phyloP scores from a whole-genome alignment of 192 early-diverging fungal species.

The Umbelopsis sp. region DNA sequence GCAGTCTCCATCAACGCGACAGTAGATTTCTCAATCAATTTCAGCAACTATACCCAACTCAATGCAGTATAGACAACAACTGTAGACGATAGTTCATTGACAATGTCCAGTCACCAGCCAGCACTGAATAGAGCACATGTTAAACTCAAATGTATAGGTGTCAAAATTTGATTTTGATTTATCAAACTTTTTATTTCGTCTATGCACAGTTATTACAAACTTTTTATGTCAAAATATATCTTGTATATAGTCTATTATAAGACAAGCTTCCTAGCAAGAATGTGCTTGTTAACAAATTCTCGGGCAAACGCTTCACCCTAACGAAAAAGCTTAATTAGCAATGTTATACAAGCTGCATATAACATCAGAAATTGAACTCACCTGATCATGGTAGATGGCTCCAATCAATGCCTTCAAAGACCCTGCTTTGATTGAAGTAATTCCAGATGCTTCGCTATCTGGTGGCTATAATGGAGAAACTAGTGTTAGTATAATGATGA shows the following conservation, averaged over 20 bases:
- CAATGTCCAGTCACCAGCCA: too few species aligned
- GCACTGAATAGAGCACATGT: too few species aligned
- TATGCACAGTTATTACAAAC: constrained; percentile 20
- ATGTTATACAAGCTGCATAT: neutral
- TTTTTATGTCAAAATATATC: constrained; percentile 4
- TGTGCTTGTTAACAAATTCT: constrained; percentile 19
- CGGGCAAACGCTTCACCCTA: constrained; percentile 6
- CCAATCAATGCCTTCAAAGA: constrained; percentile 18
- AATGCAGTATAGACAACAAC: too few species aligned
- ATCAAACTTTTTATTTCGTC: neutral
- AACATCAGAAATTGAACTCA: neutral
- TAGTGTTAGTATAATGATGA: neutral
- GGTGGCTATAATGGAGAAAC: neutral
- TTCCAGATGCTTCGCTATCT: neutral
- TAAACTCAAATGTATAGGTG: too few species aligned
- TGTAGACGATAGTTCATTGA: too few species aligned
- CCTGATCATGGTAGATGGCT: constrained; percentile 16
- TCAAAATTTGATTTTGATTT: too few species aligned
- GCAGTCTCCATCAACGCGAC: neutral
- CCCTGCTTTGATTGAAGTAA: constrained; percentile 13
- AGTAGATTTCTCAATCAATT: too few species aligned
- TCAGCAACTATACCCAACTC: too few species aligned
- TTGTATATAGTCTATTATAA: constrained; percentile 21
- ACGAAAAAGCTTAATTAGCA: neutral
- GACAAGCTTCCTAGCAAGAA: constrained; percentile 19